Conservation (phyloP, 331 rosid genomes). For the Phaseolus coccineus region DNA sequence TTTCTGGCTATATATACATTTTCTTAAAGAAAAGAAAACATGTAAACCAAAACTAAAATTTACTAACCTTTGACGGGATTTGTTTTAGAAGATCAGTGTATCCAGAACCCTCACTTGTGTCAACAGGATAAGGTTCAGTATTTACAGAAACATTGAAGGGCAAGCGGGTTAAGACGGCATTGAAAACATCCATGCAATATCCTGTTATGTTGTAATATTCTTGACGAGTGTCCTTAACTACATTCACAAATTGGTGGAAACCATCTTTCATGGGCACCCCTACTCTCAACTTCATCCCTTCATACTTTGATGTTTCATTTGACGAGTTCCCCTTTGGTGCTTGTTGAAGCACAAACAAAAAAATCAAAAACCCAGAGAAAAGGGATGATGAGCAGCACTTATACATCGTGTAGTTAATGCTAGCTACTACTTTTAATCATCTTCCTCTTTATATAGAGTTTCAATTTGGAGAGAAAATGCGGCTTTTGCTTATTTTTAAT, state of each 20-base stretch:
- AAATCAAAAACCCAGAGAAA: not conserved
- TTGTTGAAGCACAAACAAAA: conserved; percentile 17
- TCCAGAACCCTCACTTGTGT: conserved; percentile 16
- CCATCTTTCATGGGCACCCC: conserved; percentile 47
- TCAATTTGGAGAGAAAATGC: not conserved
- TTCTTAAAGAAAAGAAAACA: no score
- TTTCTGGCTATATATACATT: not conserved
- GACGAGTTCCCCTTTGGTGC: conserved; percentile 4
- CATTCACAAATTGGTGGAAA: conserved; percentile 40
- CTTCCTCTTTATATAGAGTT: conserved; percentile 6
- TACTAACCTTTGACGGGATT: conserved; percentile 24
- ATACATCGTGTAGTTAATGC: not conserved
- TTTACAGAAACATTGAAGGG: conserved; percentile 34
- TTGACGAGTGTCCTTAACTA: not conserved
- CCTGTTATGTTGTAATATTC: conserved; percentile 36
- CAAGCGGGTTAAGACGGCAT: conserved; percentile 13
- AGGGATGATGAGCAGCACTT: not conserved
- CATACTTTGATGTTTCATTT: not conserved
- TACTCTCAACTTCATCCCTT: conserved; percentile 26
- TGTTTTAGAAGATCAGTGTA: conserved; percentile 40
- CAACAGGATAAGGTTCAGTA: conserved; percentile 24
- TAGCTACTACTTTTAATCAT: not conserved
- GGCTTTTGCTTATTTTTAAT: no score
- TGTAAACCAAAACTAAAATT: not conserved
- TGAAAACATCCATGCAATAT: conserved; percentile 48